These are phyloP conservation scores for Saccharomyces hybrid DNA, from an alignment of 1,139 yeast genomes.

Conservation along the genomic window DNA sequence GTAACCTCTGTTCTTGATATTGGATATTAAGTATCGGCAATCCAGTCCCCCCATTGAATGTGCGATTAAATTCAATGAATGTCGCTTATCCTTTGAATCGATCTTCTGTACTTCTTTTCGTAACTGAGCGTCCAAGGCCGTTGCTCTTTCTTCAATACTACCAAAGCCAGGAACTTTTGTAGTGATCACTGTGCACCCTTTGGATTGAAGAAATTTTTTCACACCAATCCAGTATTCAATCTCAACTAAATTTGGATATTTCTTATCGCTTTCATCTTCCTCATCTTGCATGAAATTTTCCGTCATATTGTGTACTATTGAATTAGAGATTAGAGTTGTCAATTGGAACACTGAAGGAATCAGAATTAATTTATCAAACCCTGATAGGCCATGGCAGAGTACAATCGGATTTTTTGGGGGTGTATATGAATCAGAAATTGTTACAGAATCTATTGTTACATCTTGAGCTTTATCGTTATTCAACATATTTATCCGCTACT, in stretches of 20 bases:
- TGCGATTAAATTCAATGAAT: constrained; percentile 60
- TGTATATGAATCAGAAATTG: constrained; percentile 16
- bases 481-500: not conserved
- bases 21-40: constrained; percentile 63
- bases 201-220: constrained; percentile 46
- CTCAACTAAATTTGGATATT: constrained; percentile 34
- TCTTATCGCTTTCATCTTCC: constrained; percentile 11
- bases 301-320: constrained; percentile 14
- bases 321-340: constrained; percentile 20
- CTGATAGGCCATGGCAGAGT: constrained; percentile 77
- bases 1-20: constrained; percentile 41
- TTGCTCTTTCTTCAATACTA: constrained; percentile 61
- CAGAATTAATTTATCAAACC: constrained; percentile 57
- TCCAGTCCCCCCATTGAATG: constrained; percentile 96
- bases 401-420: constrained; percentile 57
- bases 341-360: constrained; percentile 39
- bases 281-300: constrained; percentile 21
- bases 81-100: constrained; percentile 21
- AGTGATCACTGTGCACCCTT: constrained; percentile 62
- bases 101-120: constrained; percentile 36
- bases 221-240: constrained; percentile 82
- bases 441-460: not conserved
- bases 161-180: constrained; percentile 84
- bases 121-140: constrained; percentile 47
- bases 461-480: not conserved